Conservation (phyloP, 1,139 yeast species). For the Keqinozyma sinolaborantium region DNA sequence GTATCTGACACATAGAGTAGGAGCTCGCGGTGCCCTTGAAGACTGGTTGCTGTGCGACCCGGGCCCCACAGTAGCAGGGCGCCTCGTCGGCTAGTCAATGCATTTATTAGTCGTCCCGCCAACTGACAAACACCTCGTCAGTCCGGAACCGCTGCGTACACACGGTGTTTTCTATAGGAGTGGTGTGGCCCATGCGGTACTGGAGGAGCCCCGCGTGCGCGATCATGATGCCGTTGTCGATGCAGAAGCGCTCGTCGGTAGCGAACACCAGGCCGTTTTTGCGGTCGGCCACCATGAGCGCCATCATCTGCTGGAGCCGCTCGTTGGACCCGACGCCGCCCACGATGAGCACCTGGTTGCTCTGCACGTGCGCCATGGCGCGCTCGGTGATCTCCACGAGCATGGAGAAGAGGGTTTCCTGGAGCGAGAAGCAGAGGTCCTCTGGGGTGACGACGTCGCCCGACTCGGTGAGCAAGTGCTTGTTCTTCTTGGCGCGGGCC, state of each 20-base stretch:
- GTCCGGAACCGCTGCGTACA: slow-evolving; percentile 94
- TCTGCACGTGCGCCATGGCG: slow-evolving; percentile 96
- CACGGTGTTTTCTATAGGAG: slow-evolving; percentile 63
- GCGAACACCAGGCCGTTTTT: slow-evolving; percentile 80
- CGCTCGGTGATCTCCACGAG: slow-evolving; percentile 96
- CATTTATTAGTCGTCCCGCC: slow-evolving; percentile 59
- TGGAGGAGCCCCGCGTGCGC: slow-evolving; percentile 95
- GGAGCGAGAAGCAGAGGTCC: slow-evolving; percentile 89
- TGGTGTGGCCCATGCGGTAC: slow-evolving; percentile 76
- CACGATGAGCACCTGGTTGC: slow-evolving; percentile 86
- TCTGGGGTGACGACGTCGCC: slow-evolving; percentile 66
- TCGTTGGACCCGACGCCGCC: slow-evolving; percentile 98
- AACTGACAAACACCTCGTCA: slow-evolving; percentile 85
- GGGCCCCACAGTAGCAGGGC: slow-evolving; percentile 1
- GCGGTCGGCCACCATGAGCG: slow-evolving; percentile 82
- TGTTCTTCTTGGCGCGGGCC: slow-evolving; percentile 44
- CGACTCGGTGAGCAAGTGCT: slow-evolving; percentile 47
- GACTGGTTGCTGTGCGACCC: slow-evolving; percentile 21
- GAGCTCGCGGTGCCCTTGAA: slow-evolving; percentile 15
- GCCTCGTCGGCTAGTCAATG: slow-evolving; percentile 1
- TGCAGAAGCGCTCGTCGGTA: slow-evolving; percentile 94
- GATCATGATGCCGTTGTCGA: slow-evolving; percentile 97
- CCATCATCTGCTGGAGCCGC: slow-evolving; percentile 95
- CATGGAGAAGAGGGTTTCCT: slow-evolving; percentile 92
- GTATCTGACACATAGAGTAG: slow-evolving; percentile 30